Evolutionary conservation across 179 eudicot species (phyloP), one percentile per base, ranked within the genome.

Genomic region (Amaranthus tricolor): DNA sequence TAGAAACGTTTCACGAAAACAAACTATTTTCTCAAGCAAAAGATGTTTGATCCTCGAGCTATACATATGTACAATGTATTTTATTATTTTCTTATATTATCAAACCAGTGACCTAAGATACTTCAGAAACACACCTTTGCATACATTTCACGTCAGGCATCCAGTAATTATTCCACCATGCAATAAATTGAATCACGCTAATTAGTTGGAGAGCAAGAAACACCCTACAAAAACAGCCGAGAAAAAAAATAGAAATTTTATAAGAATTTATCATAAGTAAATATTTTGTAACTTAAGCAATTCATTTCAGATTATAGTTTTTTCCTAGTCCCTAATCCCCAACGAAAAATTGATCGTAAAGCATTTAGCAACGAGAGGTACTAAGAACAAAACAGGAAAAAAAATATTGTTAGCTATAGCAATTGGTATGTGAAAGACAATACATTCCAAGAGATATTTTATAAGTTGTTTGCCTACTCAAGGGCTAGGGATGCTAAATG

Each of bases 161-260:
- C 97, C 96, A 92, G 76, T 88, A 92, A 68, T 79, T 88, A 69
- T 92, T 92, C 97, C 97, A 94, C 98, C 97, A 92, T 16, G 93
- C 87, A 67, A 94, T 89, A 66, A 94, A 94, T 79, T 94, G 94
- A 71, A 92, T 92, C 55, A 94, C 91, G 63, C 98, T 94, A 70
- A 94, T 75, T 31, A 94, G 96, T 81, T 94, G 98, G 70, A 94
- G 97, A 71, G 85, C 65, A 62, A 94, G 93, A 78, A 94, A 94
- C 65, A 92, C 69, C 89, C 98, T 94, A 81, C 80, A 69, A 43
- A 62, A 49, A 17, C 49, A 70, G 67, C 31, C 9, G 14, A 7
- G n/a, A 10, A 48, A 16, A 13, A 43, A 40, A 53, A 5, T 19
- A 0, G 17, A 21, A 40, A 61, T 70, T 45, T 45, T 56, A 63